Percentiles rank a stretch among this genome's conserved stretches.
Evolutionary conservation across 1,139 yeast species (phyloP).

Genomic region (Protomyces inouyei): DNA sequence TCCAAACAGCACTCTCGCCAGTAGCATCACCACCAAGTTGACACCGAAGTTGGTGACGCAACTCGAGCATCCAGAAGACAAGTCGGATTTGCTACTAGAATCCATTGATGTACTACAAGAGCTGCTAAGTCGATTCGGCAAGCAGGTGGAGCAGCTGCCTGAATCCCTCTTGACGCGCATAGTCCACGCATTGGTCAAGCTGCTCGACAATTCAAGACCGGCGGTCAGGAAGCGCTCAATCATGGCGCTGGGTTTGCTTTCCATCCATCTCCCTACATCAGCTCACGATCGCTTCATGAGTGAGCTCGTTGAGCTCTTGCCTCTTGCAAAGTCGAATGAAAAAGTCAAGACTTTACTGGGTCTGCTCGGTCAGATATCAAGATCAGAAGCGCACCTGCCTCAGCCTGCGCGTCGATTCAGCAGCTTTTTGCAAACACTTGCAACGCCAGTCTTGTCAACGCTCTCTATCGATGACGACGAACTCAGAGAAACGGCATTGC

Average conservation of each 20-base stretch:
- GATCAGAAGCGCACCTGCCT: slow-evolving; percentile 33
- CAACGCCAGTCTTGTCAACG: slow-evolving; percentile 34
- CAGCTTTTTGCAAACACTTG: slow-evolving; percentile 32
- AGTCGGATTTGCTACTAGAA: slow-evolving; percentile 40
- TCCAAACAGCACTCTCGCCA: slow-evolving; percentile 40
- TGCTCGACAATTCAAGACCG: slow-evolving; percentile 35
- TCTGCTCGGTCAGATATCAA: slow-evolving; percentile 34
- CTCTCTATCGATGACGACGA: slow-evolving; percentile 36
- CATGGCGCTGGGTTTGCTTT: slow-evolving; percentile 51
- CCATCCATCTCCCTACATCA: slow-evolving; percentile 40
- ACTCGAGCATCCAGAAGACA: not conserved
- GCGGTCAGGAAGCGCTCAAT: slow-evolving; percentile 45
- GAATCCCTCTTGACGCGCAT: slow-evolving; percentile 37
- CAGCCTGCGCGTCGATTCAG: slow-evolving; percentile 37
- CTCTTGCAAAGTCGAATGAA: slow-evolving; percentile 29
- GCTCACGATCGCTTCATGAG: slow-evolving; percentile 36
- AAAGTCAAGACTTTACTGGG: slow-evolving; percentile 34
- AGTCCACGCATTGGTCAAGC: slow-evolving; percentile 36
- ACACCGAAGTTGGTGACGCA: slow-evolving; percentile 38
- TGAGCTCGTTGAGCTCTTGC: slow-evolving; percentile 34
- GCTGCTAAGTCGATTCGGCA: slow-evolving; percentile 53
- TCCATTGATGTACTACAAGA: slow-evolving; percentile 61
- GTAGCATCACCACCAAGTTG: slow-evolving; percentile 39
- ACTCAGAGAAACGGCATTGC: slow-evolving; percentile 38
- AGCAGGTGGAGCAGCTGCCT: slow-evolving; percentile 41